phyloP scores from a whole-genome alignment of 2,329 filamentous ascomycete species.

The Pyrenophora graminea region DNA sequence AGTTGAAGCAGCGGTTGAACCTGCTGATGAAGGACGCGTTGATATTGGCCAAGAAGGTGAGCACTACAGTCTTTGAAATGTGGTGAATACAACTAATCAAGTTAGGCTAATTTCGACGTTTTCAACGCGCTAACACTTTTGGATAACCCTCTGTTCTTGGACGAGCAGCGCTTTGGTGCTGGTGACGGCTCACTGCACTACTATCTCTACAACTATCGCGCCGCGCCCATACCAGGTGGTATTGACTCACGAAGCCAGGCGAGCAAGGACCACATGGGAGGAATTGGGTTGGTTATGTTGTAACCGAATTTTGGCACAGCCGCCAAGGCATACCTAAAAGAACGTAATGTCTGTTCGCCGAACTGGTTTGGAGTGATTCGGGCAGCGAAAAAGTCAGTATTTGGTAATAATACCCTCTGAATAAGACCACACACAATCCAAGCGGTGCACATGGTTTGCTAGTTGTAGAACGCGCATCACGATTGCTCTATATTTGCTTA shows the following conservation, averaged over 20 bases:
- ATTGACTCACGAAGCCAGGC: conserved; percentile 78
- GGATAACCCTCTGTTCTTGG: conserved; percentile 91
- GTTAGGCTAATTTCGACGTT: conserved; percentile 79
- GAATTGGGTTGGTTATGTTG: conserved; percentile 87
- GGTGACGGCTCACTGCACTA: conserved; percentile 96
- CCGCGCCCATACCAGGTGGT: conserved; percentile 81
- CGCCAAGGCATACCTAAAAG: neutral
- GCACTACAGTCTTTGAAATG: neutral
- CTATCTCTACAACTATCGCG: conserved; percentile 97
- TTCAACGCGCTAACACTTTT: conserved; percentile 94
- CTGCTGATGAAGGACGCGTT: conserved; percentile 80
- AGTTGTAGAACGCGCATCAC: too few species aligned
- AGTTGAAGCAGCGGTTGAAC: conserved; percentile 80
- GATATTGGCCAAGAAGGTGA: conserved; percentile 78
- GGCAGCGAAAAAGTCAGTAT: neutral
- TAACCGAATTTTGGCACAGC: conserved; percentile 39
- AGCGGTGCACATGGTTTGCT: too few species aligned
- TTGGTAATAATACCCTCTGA: neutral
- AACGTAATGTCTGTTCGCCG: neutral
- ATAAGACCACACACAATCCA: neutral
- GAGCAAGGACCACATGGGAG: conserved; percentile 78
- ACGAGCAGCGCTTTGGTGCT: conserved; percentile 90
- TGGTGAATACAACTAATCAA: neutral
- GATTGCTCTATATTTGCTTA: too few species aligned
- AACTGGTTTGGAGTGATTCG: too few species aligned